Base-by-base conservation (phyloP, 352 stramenopile species). In the Elongisporangium senticosum region DNA sequence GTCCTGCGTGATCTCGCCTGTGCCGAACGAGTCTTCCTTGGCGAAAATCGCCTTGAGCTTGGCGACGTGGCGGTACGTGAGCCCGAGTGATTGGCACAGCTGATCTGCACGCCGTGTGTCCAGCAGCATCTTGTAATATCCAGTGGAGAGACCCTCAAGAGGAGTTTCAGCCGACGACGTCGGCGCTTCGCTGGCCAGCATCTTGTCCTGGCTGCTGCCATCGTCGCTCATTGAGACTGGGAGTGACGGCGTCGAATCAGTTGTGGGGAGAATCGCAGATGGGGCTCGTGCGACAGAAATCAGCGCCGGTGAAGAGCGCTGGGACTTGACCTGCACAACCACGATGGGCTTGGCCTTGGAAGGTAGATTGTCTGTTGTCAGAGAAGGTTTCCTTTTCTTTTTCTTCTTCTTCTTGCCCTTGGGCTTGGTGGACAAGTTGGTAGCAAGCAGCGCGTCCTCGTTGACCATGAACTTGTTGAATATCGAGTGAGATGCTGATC, bases 41-140 rank as follows among this genome's bases (percentile, higher is more conserved):
- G 59, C 53, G 54, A 87, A 89, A 6, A 80, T 52, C 10, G 59
- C 58, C 2, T 56, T 53, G 21, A 89, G 62, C 48, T 61, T 53
- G 2, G 63, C 58, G 17, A 89, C 58, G 19, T 89, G 63, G 23
- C 60, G 62, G 19, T 76, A 79, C 37, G 63, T 55, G 26, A 89
- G 74, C 5, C 55, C 67, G 19, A 87, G 64, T 0, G 77, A 85
- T 11, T 67, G 61, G 48, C 79, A 89, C n/a, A 87, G 57, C 28
- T 69, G 67, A 52, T 87, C 79, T 2, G 69, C 74, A 11, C 56
- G 59, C 23, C 69, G 74, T 17, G 73, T 86, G 33, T 87, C 71
- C 24, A 89, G 65, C 33, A 89, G 57, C 0, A 83, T 48, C 0
- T 67, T 63, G 37, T 83, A 89, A n/a, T 68, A 57, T 0, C 76